phyloP scores from a whole-genome alignment of 768 basidiomycete species.

The Piloderma croceum region DNA sequence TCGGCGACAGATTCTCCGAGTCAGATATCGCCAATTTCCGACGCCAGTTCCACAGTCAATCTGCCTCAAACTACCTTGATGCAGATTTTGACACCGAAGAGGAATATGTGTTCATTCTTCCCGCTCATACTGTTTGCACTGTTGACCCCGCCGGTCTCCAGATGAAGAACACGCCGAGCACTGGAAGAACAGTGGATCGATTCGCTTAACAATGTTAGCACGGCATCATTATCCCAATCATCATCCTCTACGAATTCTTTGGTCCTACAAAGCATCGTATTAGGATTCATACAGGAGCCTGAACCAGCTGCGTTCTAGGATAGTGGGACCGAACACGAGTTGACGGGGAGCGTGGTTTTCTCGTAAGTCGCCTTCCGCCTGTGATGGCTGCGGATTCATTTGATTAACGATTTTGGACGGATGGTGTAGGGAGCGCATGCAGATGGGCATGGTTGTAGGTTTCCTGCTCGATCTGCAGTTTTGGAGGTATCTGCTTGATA shows the following conservation, averaged over 20 bases:
- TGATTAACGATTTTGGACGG: no score
- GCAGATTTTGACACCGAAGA: conserved; percentile 65
- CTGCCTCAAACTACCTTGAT: conserved; percentile 67
- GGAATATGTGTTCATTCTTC: conserved; percentile 47
- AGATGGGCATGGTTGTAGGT: conserved; percentile 85
- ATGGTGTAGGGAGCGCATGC: conserved; percentile 60
- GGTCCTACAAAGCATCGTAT: conserved; percentile 73
- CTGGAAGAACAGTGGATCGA: conserved; percentile 97
- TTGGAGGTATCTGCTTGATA: conserved; percentile 70
- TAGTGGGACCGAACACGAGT: conserved; percentile 54
- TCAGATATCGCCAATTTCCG: conserved; percentile 88
- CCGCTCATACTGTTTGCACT: background rate
- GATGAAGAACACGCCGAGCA: conserved; percentile 88
- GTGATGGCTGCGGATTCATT: conserved; percentile 5
- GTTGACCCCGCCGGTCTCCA: conserved; percentile 26
- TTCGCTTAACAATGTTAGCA: conserved; percentile 61
- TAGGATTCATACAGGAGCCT: conserved; percentile 76
- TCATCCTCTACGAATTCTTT: conserved; percentile 52
- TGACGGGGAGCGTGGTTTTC: conserved; percentile 63
- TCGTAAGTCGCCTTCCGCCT: conserved; percentile 72
- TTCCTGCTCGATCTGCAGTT: conserved; percentile 79
- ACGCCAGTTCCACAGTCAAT: conserved; percentile 83
- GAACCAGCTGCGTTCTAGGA: conserved; percentile 83
- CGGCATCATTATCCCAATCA: conserved; percentile 54
- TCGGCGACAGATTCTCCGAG: conserved; percentile 86